Conservation (phyloP, 2,329 filamentous ascomycete genomes). For the Microthyrium microscopicum region DNA sequence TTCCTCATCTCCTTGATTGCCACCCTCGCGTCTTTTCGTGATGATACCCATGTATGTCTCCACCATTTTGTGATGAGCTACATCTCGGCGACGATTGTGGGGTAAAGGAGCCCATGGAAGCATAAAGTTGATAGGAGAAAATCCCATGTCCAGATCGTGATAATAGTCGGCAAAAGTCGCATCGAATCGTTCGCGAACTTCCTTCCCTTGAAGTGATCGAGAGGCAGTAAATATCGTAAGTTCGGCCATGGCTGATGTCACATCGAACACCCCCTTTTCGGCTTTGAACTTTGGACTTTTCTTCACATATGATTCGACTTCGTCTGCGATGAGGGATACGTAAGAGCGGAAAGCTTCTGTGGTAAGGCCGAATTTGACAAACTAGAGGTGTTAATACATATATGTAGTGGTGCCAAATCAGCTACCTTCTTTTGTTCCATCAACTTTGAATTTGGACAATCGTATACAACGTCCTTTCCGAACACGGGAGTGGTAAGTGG, state of each 20-base stretch:
- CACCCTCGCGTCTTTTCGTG: slow-evolving; percentile 45
- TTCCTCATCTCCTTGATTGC: slow-evolving; percentile 33
- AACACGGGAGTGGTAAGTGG: slow-evolving; percentile 58
- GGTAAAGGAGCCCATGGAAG: slow-evolving; percentile 76
- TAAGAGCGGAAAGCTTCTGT: slow-evolving; percentile 60
- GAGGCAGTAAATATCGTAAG: slow-evolving; percentile 84
- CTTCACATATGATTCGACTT: slow-evolving; percentile 60
- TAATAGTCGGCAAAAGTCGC: slow-evolving; percentile 66
- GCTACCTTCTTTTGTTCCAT: slow-evolving; percentile 91
- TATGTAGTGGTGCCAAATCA: slow-evolving; percentile 8
- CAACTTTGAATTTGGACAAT: slow-evolving; percentile 78
- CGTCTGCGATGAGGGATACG: slow-evolving; percentile 59
- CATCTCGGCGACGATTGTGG: slow-evolving; percentile 70
- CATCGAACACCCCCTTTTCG: slow-evolving; percentile 50
- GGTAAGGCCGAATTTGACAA: slow-evolving; percentile 68
- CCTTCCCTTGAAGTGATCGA: slow-evolving; percentile 67
- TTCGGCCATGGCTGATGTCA: slow-evolving; percentile 62
- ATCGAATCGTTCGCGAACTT: slow-evolving; percentile 67
- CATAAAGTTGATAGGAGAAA: slow-evolving; percentile 79
- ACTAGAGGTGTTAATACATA: slow-evolving; percentile 26
- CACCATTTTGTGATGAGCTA: slow-evolving; percentile 64
- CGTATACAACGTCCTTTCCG: slow-evolving; percentile 74
- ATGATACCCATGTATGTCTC: slow-evolving; percentile 74
- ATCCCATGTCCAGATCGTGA: slow-evolving; percentile 81
- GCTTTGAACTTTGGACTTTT: slow-evolving; percentile 49